Base-by-base conservation (phyloP, 352 stramenopile genomes). In the Pythium myriotylum region DNA sequence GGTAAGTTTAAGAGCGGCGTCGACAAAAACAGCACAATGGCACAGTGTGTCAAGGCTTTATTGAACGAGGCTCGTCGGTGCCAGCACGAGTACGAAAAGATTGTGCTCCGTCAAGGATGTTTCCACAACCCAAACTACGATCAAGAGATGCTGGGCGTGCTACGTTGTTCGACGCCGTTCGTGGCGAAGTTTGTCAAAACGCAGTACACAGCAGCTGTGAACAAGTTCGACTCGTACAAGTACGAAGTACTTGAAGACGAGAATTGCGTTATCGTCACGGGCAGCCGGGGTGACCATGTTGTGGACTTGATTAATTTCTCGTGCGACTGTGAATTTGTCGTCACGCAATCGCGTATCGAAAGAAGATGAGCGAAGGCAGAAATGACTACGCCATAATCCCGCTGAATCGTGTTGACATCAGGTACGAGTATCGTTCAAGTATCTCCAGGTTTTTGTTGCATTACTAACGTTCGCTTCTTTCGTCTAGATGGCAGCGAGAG, bases 251-350 rank as follows among this genome's bases (percentile, higher is more conserved):
- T 27, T 19, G 5, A 16, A 35, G 4, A 41, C 50, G 10, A 29
- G 14, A 43, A 26, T 32, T 52, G 5, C 37, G 54, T 35, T 66
- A n/a, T n/a, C n/a, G n/a, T n/a, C n/a, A n/a, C n/a, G n/a, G n/a
- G n/a, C n/a, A n/a, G n/a, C n/a, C n/a, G n/a, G n/a, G 42, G 54
- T 35, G 29, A 35, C 29, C 29, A 35, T 35, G 5, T 5, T 35
- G 5, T 35, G 10, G 10, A 10, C 29, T 10, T 35, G 5, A 10
- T 10, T 10, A 35, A 35, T 5, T 35, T 10, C 29, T 4, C 22
- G 2, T 73, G 65, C 29, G 46, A 65, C 17, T 68, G 59, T 17
- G 51, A 65, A 29, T 67, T 73, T 74, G 67, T 20, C 27, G 54
- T 10, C 62, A 74, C 27, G 45, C 40, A 2, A 71, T 74, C 13